Base-by-base conservation (phyloP, 768 basidiomycete species). In the Coprinopsis strossmayeri region DNA sequence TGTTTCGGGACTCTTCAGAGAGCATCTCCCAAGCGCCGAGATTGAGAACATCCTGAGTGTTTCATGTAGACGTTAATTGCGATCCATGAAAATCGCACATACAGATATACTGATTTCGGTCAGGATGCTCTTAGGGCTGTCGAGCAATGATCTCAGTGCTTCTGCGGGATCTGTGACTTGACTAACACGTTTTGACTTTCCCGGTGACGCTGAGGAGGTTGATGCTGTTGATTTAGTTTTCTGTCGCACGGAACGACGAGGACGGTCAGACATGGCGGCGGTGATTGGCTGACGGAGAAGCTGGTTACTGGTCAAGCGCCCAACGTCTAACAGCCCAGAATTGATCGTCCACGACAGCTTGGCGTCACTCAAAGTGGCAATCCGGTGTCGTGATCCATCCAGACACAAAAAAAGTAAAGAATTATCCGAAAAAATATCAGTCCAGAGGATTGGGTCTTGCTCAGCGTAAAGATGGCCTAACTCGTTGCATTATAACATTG, bases 81-180 rank as follows among this genome's bases (percentile, higher is more conserved):
- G 15, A 32, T 32, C 30, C 7, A 32, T 32, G 9, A 41, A 32
- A 10, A 34, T 12, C 17, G 35, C 37, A 69, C 73, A 62, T 65
- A 82, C 80, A 54, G 72, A 66, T 50, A 79, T 71, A 48, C 80
- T 70, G 53, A 76, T 62, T 23, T 61, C 68, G 9, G 74, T 73
- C 7, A 80, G 62, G 15, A 67, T 59, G 60, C 78, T 80, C 59
- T 73, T 75, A 1, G 72, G 60, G 59, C 67, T 72, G 49, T 73
- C 64, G 7, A 80, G 59, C 39, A 80, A 58, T 28, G 53, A 59
- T 15, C 67, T 64, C 21, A 74, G 60, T 41, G 39, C 27, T 45
- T 69, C 61, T 32, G 69, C 64, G 3, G 64, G 64, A 45, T 64
- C 65, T 13, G 55, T 24, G 17, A 53, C 48, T 20, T 64, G 54